Evolutionary conservation across 306 rosid species (phyloP).

Genomic region (Cyclanthera cordifolia): DNA sequence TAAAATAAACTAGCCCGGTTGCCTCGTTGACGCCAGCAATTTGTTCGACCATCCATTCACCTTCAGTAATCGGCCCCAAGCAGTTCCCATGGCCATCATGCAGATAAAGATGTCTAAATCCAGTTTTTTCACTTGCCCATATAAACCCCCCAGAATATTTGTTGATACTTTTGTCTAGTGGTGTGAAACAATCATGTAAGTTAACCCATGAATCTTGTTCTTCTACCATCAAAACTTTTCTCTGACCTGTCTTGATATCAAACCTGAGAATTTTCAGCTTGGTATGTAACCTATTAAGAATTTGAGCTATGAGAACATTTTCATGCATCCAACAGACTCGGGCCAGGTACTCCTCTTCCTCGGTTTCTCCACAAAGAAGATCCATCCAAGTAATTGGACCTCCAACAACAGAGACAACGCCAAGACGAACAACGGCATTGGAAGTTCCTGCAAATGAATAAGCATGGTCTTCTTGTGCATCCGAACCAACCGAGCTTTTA

Average conservation of each 20-base stretch:
- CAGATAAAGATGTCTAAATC: slow-evolving; percentile 81
- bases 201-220: slow-evolving; percentile 66
- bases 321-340: slow-evolving; percentile 92
- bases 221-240: slow-evolving; percentile 53
- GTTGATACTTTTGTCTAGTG: slow-evolving; percentile 57
- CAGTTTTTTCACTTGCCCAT: slow-evolving; percentile 96
- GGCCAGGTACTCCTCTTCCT: slow-evolving; percentile 75
- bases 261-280: slow-evolving; percentile 58
- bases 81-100: slow-evolving; percentile 64
- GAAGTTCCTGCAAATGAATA: slow-evolving; percentile 95
- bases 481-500: slow-evolving; percentile 61
- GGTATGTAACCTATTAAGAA: slow-evolving; percentile 72
- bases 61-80: slow-evolving; percentile 79
- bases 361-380: slow-evolving; percentile 57
- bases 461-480: slow-evolving; percentile 94
- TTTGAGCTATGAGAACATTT: slow-evolving; percentile 62
- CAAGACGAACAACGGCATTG: slow-evolving; percentile 75
- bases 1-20: slow-evolving; percentile 65
- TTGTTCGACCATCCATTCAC: slow-evolving; percentile 98
- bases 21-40: slow-evolving; percentile 85
- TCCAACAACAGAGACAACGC: slow-evolving; percentile 64
- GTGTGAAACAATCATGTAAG: slow-evolving; percentile 79
- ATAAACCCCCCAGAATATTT: slow-evolving; percentile 72
- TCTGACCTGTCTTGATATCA: slow-evolving; percentile 58
- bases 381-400: slow-evolving; percentile 86